phyloP scores from a whole-genome alignment of 306 rosid species.

The Inga oerstediana region DNA sequence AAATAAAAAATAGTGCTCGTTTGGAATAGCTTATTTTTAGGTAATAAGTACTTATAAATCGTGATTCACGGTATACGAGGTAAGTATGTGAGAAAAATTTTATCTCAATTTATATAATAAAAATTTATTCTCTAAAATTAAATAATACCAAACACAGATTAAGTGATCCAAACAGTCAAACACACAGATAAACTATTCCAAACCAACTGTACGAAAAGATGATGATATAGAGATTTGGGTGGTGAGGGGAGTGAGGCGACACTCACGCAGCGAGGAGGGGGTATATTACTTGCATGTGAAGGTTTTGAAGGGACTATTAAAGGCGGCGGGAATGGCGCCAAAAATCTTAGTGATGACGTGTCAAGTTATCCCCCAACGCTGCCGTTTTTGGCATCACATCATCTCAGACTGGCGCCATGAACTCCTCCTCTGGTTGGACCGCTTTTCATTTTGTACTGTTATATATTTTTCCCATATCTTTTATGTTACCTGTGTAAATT shows the following conservation, averaged over 20 bases:
- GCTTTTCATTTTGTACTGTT: neutral
- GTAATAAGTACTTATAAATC: no score
- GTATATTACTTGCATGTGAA: conserved; percentile 6
- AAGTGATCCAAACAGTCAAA: no score
- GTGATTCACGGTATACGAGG: no score
- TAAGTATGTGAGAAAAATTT: no score
- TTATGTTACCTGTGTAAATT: neutral
- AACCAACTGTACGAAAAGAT: no score
- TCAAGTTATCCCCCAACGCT: neutral
- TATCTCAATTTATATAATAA: no score
- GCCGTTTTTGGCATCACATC: neutral
- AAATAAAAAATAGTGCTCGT: no score
- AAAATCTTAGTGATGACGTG: neutral
- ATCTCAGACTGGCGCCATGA: neutral
- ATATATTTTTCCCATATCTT: neutral
- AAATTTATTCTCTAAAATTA: no score
- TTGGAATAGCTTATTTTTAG: no score
- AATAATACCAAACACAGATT: no score
- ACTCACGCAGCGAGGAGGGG: neutral
- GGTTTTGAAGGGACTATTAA: neutral
- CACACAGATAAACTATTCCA: no score
- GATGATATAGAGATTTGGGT: no score
- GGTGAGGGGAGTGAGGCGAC: neutral
- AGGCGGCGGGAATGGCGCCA: neutral
- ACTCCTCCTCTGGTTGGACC: neutral